These are phyloP conservation scores for Pelargonium fulgidum DNA, from an alignment of 441 rosid genomes.

Conservation along the genomic window DNA sequence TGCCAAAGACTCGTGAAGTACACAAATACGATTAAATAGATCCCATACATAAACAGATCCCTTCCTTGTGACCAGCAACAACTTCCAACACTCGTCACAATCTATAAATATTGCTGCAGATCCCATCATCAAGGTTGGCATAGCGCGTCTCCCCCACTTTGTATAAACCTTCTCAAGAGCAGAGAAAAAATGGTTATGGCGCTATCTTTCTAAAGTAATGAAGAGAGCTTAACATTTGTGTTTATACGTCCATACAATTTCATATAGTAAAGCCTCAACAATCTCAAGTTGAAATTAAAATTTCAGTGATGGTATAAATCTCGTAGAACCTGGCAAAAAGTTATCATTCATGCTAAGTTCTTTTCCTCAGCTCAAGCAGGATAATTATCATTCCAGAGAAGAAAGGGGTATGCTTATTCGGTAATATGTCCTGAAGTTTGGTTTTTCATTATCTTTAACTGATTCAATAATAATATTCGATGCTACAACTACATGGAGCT, in stretches of 20 bases:
- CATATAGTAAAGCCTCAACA: not conserved
- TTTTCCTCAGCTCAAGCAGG: not conserved
- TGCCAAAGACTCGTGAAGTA: constrained; percentile 70
- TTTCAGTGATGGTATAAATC: not conserved
- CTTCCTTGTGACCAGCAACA: constrained; percentile 73
- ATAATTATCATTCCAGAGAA: not conserved
- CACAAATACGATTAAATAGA: constrained; percentile 60
- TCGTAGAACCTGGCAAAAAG: not conserved
- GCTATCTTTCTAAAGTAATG: not conserved
- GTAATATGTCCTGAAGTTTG: not conserved
- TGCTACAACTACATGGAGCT: not conserved
- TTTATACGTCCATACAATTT: not conserved
- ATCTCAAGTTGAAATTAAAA: not conserved
- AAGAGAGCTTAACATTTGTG: not conserved
- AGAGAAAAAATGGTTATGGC: constrained; percentile 10
- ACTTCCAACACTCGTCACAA: constrained; percentile 86
- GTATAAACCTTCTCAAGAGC: constrained; percentile 61
- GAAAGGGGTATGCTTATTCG: not conserved
- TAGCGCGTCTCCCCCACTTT: constrained; percentile 87
- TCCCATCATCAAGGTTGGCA: constrained; percentile 94
- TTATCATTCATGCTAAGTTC: not conserved
- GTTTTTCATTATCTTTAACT: not conserved
- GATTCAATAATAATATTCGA: not conserved
- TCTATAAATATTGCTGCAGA: constrained; percentile 89
- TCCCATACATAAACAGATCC: constrained; percentile 86